Conservation (phyloP, 306 rosid species). For the Corylus avellana region DNA sequence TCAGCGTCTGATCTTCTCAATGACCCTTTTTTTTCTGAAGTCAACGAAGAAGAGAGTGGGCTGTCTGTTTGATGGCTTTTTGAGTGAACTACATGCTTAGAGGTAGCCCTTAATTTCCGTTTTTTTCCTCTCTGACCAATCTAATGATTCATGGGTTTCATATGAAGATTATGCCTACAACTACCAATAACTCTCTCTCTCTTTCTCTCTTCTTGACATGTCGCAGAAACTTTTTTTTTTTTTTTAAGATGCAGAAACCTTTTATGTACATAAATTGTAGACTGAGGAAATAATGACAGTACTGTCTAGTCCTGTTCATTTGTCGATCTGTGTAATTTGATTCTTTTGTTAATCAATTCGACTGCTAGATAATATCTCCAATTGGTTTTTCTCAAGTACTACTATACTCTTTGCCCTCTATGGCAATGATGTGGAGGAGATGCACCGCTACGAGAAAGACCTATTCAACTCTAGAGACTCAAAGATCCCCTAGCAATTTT, state of each 20-base stretch:
- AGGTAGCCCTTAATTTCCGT: background rate
- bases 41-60: conserved; percentile 43
- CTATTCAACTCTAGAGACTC: background rate
- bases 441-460: background rate
- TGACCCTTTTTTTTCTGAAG: conserved; percentile 78
- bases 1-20: conserved; percentile 79
- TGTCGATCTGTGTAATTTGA: background rate
- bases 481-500: no score
- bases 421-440: background rate
- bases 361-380: background rate
- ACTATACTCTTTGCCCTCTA: background rate
- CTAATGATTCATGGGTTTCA: conserved; percentile 4
- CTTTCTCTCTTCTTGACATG: conserved; percentile 8
- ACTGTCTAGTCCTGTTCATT: background rate
- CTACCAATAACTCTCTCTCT: conserved; percentile 1
- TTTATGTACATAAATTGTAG: conserved; percentile 3
- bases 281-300: background rate
- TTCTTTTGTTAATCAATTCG: background rate
- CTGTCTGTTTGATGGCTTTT: conserved; percentile 27
- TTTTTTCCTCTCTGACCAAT: conserved; percentile 9
- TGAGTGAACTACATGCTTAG: background rate
- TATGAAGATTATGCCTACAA: conserved; percentile 12
- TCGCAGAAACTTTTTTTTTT: background rate
- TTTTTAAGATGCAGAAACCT: background rate
- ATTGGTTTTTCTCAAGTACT: background rate